Conservation (phyloP, 148 eudicot species). For the Silene uniflora region DNA sequence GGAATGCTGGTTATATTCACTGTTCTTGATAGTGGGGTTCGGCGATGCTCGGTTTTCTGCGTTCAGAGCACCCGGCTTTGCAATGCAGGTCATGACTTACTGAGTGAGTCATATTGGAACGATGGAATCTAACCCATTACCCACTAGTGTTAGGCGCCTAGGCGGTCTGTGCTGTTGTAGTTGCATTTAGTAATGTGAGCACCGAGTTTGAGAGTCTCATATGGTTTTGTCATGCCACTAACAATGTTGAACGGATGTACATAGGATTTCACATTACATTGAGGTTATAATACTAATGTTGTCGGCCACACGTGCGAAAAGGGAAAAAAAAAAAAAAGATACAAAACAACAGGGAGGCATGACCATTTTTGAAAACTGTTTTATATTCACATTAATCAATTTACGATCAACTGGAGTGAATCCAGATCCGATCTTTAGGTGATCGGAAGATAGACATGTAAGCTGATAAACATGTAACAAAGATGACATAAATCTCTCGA, state of each 20-base stretch:
- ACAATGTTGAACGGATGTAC: not conserved
- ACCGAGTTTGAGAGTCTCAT: not conserved
- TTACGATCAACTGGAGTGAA: too few relatives aligned
- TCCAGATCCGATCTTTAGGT: too few relatives aligned
- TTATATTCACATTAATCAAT: too few relatives aligned
- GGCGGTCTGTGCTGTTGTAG: not conserved
- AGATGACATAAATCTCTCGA: too few relatives aligned
- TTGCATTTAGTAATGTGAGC: slow-evolving; percentile 4
- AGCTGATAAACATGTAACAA: too few relatives aligned
- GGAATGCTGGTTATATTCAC: not conserved
- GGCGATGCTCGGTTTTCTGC: not conserved
- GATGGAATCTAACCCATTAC: not conserved
- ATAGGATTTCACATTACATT: not conserved
- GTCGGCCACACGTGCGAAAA: too few relatives aligned
- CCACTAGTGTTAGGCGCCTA: not conserved
- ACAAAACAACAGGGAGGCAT: too few relatives aligned
- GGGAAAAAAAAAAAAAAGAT: too few relatives aligned
- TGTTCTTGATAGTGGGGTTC: not conserved
- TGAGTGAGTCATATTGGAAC: not conserved
- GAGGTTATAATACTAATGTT: not conserved
- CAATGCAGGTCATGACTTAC: not conserved
- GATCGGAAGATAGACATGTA: too few relatives aligned
- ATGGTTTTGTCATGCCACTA: slow-evolving; percentile 14
- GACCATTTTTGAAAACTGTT: too few relatives aligned
- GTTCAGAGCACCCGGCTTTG: not conserved